A percentile compares a stretch with the other conserved stretches of the same genome.
Evolutionary conservation across 257 asterid genomes (phyloP).

Genomic region (Vinca minor): DNA sequence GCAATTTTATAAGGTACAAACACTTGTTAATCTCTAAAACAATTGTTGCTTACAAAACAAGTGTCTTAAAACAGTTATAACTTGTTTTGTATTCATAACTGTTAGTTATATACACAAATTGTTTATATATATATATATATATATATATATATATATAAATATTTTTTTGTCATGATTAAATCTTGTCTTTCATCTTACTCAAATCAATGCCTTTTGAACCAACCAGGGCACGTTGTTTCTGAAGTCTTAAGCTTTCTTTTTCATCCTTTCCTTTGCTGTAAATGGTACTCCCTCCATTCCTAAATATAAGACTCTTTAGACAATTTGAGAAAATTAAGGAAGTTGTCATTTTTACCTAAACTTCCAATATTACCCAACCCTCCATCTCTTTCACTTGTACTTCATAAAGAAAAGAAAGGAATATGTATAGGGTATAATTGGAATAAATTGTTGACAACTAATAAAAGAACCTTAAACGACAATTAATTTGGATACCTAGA

Average conservation of each 20-base stretch:
- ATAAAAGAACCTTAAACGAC: too few species aligned
- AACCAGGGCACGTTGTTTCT: slow-evolving; percentile 37
- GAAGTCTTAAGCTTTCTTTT: slow-evolving; percentile 31
- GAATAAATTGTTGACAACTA: too few species aligned
- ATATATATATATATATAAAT: too few species aligned
- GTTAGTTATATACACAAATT: not conserved
- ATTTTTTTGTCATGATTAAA: slow-evolving; percentile 22
- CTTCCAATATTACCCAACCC: too few species aligned
- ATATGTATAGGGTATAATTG: too few species aligned
- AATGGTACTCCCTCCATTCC: too few species aligned
- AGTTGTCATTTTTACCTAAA: too few species aligned
- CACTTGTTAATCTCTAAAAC: slow-evolving; percentile 25
- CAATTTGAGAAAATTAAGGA: too few species aligned
- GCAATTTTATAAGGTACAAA: slow-evolving; percentile 23
- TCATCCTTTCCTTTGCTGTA: not conserved
- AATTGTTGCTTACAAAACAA: slow-evolving; percentile 22
- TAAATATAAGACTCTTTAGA: too few species aligned
- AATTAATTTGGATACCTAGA: too few species aligned
- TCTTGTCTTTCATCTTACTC: slow-evolving; percentile 35
- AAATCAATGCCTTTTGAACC: slow-evolving; percentile 25
- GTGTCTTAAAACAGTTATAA: slow-evolving; percentile 7
- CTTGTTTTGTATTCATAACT: not conserved
- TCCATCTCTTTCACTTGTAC: too few species aligned
- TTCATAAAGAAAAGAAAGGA: too few species aligned
- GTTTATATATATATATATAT: slow-evolving; percentile 3